Base-by-base conservation (phyloP, 2,329 filamentous ascomycete genomes). In the Tolypocladium paradoxum region DNA sequence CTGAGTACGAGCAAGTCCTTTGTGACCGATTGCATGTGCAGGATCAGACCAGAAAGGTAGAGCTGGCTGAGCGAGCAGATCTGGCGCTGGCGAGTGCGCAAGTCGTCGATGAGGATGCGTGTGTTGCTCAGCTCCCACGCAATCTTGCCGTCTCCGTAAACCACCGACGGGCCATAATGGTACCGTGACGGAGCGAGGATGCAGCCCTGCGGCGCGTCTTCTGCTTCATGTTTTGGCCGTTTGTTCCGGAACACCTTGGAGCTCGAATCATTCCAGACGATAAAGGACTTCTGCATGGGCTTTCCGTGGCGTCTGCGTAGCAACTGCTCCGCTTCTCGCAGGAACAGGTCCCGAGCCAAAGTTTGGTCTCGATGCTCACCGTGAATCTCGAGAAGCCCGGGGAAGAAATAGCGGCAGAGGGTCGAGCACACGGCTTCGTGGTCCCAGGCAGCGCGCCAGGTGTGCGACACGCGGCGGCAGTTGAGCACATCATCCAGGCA, bases 381-480 rank as follows among this genome's bases (percentile, higher is more conserved):
- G 37, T 58, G 51, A 0, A 53, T 49, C 27, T 64, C 59, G 9
- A 60, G 33, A 6, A 68, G 53, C 0, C 64, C 66, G 0, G 65
- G 62, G 31, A 65, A 68, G 48, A 67, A 61, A 24, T 52, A 53
- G 5, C 55, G 56, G 38, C 62, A 61, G 6, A 66, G 55, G 3
- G 52, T 53, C 0, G 48, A 34, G 4, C 58, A 34, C 6, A 68
- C 57, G 3, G 52, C 55, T 16, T 53, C 56, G 31, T 62, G 59
- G 14, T 57, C 58, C 64, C 65, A 67, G 7, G 51, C 27, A 1
- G 37, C 24, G 7, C 54, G 53, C 66, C 66, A 69, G n/a, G 53
- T 52, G 14, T 43, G 61, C 11, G 56, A 67, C 2, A 66, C 66
- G 6, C 54, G 27, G 16, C 34, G 56, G 49, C 65, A 68, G 36